Evolutionary conservation across 768 basidiomycete species (phyloP).

Genomic region (Collybia sordida): DNA sequence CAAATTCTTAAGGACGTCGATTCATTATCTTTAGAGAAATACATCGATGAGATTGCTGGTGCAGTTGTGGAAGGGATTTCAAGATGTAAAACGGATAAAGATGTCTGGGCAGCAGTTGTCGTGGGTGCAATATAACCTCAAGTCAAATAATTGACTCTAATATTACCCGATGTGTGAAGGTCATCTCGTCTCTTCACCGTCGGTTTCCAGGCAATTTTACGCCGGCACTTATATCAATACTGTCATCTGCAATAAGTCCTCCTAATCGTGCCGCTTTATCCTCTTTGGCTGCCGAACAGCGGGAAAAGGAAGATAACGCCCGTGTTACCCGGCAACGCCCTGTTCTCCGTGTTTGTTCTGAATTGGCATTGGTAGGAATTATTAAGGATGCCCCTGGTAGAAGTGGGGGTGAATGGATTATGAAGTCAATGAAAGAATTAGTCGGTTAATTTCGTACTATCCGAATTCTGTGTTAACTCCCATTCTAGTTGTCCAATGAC

Average conservation of each 20-base stretch:
- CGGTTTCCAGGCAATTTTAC: slow-evolving; percentile 84
- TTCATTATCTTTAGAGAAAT: slow-evolving; percentile 88
- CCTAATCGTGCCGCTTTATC: slow-evolving; percentile 58
- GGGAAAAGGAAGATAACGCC: slow-evolving; percentile 88
- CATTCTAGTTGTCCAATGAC: slow-evolving; percentile 78
- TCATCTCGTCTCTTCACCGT: slow-evolving; percentile 86
- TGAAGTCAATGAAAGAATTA: slow-evolving; percentile 81
- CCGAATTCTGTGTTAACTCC: slow-evolving; percentile 7
- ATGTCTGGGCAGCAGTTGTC: slow-evolving; percentile 91
- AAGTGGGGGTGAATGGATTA: slow-evolving; percentile 88
- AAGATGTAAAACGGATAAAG: slow-evolving; percentile 90
- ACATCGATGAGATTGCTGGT: slow-evolving; percentile 90
- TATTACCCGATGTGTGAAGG: slow-evolving; percentile 39
- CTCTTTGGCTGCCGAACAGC: slow-evolving; percentile 69
- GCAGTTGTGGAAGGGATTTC: slow-evolving; percentile 83
- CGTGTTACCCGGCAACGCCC: slow-evolving; percentile 83
- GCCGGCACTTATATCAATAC: slow-evolving; percentile 58
- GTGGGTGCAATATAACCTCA: slow-evolving; percentile 41
- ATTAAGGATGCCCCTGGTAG: slow-evolving; percentile 68
- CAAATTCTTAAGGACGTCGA: slow-evolving; percentile 93
- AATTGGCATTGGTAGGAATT: slow-evolving; percentile 85
- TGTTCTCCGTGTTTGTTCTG: slow-evolving; percentile 82
- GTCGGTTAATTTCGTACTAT: slow-evolving; percentile 42
- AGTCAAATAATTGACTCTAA: neutral
- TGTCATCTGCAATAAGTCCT: slow-evolving; percentile 57